Percentiles rank a stretch among this genome's conserved stretches.
Evolutionary conservation across 768 basidiomycete genomes (phyloP).

Genomic region (Chalciporus piperatus): DNA sequence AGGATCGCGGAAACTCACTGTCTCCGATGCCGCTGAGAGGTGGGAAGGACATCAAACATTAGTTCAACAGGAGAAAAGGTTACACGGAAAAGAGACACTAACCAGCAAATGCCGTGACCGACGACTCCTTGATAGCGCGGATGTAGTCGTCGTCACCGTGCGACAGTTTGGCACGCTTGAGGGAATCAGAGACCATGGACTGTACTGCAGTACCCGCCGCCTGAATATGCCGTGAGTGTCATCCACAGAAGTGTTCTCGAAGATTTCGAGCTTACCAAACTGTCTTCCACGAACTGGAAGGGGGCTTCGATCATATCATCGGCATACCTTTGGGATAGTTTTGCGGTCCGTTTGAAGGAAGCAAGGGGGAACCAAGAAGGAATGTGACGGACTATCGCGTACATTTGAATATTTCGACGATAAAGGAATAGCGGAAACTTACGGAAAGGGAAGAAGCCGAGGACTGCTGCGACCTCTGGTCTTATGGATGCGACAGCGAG

Average conservation of each 20-base stretch:
- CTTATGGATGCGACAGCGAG: constrained; percentile 20
- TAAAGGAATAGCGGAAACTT: constrained; percentile 2
- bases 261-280: constrained; percentile 25
- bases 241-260: neutral
- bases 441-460: constrained; percentile 39
- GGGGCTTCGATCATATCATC: constrained; percentile 29
- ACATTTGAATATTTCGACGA: neutral
- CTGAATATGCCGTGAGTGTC: constrained; percentile 8
- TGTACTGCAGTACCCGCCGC: constrained; percentile 22
- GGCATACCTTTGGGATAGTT: constrained; percentile 18
- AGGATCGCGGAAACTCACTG: constrained; percentile 14
- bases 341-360: constrained; percentile 32
- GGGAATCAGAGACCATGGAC: constrained; percentile 28
- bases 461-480: constrained; percentile 31
- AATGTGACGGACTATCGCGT: constrained; percentile 30
- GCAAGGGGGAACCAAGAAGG: constrained; percentile 42
- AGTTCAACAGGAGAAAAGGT: neutral
- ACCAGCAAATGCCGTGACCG: constrained; percentile 32
- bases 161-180: constrained; percentile 12
- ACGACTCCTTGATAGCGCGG: constrained; percentile 26
- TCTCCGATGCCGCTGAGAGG: constrained; percentile 27
- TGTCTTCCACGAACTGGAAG: constrained; percentile 30
- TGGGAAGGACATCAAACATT: neutral
- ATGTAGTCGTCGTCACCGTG: constrained; percentile 6
- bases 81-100: neutral